Evolutionary conservation across 1,284 basidiomycete species (phyloP).

Genomic region (Macrocystidia cucumis): DNA sequence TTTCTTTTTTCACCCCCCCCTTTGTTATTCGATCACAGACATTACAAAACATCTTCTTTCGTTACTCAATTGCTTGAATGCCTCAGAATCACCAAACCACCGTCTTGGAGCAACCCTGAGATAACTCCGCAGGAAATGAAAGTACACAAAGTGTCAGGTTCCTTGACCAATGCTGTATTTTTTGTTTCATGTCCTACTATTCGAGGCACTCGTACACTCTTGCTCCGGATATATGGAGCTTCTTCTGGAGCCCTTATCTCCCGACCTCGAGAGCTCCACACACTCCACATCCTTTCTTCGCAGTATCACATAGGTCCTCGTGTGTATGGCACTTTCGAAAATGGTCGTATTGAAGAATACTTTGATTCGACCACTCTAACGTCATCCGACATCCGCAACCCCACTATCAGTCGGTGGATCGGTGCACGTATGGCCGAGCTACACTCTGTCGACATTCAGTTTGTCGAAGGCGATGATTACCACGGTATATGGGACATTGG

Average conservation of each 20-base stretch:
- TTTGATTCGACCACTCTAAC: conserved; percentile 82
- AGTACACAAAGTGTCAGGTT: conserved; percentile 82
- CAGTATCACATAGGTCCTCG: conserved; percentile 84
- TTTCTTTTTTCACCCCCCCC: too few species aligned
- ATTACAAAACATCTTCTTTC: conserved; percentile 59
- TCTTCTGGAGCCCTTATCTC: conserved; percentile 83
- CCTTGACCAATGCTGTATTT: conserved; percentile 91
- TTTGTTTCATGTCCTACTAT: conserved; percentile 68
- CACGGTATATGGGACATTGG: conserved; percentile 50
- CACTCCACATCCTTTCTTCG: conserved; percentile 82
- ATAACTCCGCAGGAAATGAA: conserved; percentile 45
- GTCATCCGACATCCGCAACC: conserved; percentile 69
- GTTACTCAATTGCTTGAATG: conserved; percentile 50
- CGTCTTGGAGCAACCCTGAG: conserved; percentile 44
- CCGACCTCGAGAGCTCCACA: conserved; percentile 77
- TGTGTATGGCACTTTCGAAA: conserved; percentile 89
- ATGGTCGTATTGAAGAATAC: conserved; percentile 90
- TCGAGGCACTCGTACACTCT: conserved; percentile 55
- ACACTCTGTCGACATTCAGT: conserved; percentile 79
- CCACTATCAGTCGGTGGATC: conserved; percentile 73
- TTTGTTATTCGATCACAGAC: conserved; percentile 31
- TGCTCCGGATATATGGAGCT: conserved; percentile 86
- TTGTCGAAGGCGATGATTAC: conserved; percentile 49
- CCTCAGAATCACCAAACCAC: conserved; percentile 43
- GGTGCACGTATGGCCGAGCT: conserved; percentile 89